Base-by-base conservation (phyloP, 2,329 filamentous ascomycete species). In the Aureobasidium zeae region DNA sequence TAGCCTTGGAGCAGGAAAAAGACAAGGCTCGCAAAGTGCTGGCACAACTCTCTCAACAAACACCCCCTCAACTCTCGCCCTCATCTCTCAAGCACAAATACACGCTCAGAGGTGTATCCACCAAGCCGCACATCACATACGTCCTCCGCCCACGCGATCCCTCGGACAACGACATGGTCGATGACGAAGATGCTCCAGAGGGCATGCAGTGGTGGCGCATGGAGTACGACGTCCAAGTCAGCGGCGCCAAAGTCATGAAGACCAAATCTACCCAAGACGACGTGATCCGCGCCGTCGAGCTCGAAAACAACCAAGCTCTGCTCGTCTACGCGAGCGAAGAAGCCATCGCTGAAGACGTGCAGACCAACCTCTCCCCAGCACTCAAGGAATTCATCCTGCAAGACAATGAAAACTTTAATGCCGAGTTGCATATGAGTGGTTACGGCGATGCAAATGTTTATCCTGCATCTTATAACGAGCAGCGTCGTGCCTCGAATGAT, bases 321-420 rank as follows among this genome's bases (percentile, higher is more conserved):
- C 65, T 81, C 8, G 70, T 81, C 2, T 81, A 80, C 54, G 76
- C 75, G 15, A 76, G 68, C 51, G 68, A 73, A 3, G 54, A 55
- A 13, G 57, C 58, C 16, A 45, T 52, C n/a, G 49, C 52, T 12
- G 22, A 30, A 5, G 25, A 45, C n/a, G 19, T 24, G 15, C 21
- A 44, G 13, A 12, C 28, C 7, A 31, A 30, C 3, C 28, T 52
- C 12, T 44, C 50, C 8, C 34, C 29, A 22, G 28, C 39, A 8
- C 43, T 52, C 15, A 17, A 45, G 16, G 39, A 51, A 4, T 59
- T 60, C 47, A 48, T 59, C 37, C 25, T 48, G 17, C 35, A 47
- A 1, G 58, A 61, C 46, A 53, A 59, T 25, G 42, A 30, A 6
- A 45, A 41, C 20, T 55, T 59, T 46, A 32, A 46, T 4, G 22